These are phyloP conservation scores for Balamuthia mandrillaris DNA, from an alignment of 208 protist species.

Conservation along the genomic window DNA sequence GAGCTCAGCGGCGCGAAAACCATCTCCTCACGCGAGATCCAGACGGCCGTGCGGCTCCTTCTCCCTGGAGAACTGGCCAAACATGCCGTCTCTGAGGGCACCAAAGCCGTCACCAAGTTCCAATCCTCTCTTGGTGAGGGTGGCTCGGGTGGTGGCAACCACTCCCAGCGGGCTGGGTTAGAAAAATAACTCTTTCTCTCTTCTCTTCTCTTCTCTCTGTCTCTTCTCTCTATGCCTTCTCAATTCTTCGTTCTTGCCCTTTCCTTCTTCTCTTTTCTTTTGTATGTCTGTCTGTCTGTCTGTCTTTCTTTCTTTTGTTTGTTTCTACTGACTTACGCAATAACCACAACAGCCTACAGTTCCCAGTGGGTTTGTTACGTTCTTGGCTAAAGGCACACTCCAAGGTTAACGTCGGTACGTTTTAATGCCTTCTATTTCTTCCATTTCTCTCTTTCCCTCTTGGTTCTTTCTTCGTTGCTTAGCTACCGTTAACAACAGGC, in stretches of 20 bases:
- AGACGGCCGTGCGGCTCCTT: slow-evolving; percentile 96
- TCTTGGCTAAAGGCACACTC: slow-evolving; percentile 77
- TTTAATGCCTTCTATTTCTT: too few species aligned
- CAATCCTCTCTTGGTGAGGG: background rate
- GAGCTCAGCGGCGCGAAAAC: slow-evolving; percentile 89
- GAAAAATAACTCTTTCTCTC: too few species aligned
- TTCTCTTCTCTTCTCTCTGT: too few species aligned
- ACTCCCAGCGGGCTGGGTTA: too few species aligned
- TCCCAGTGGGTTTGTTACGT: slow-evolving; percentile 96
- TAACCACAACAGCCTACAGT: slow-evolving; percentile 91
- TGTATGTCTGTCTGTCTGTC: too few species aligned
- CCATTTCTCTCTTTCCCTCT: too few species aligned
- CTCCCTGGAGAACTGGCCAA: slow-evolving; percentile 96
- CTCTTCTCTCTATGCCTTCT: too few species aligned
- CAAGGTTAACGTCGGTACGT: slow-evolving; percentile 89
- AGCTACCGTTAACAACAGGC: slow-evolving; percentile 79
- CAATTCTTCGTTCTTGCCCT: too few species aligned
- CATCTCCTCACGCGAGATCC: slow-evolving; percentile 91
- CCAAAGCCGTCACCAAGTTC: slow-evolving; percentile 96
- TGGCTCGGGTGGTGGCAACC: background rate
- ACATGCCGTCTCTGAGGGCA: slow-evolving; percentile 98
- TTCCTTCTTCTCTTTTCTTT: too few species aligned
- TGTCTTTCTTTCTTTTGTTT: background rate
- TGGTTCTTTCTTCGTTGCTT: too few species aligned
- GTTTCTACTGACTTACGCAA: too few species aligned